These are phyloP conservation scores for Hypoxylon perforatum DNA, from an alignment of 495 filamentous ascomycete genomes.

Conservation along the genomic window DNA sequence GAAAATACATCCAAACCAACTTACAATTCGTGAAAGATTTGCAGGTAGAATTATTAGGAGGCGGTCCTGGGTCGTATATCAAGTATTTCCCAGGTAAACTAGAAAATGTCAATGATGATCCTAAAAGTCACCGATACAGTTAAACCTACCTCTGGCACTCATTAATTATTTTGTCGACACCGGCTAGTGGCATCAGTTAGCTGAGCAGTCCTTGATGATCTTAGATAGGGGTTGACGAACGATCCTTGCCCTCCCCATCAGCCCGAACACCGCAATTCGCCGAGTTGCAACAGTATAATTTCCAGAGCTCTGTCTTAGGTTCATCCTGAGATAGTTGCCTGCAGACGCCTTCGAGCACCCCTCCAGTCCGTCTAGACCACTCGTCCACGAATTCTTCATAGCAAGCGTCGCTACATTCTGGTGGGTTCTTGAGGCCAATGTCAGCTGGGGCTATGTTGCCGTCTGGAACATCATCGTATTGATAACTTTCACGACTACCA, in stretches of 20 bases:
- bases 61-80: constrained; percentile 55
- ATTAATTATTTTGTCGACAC: constrained; percentile 59
- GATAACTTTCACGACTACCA: neutral
- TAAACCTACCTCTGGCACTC: constrained; percentile 57
- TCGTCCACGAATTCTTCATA: constrained; percentile 39
- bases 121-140: neutral
- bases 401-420: constrained; percentile 37
- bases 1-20: neutral
- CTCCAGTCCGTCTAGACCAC: constrained; percentile 5
- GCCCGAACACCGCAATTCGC: constrained; percentile 57
- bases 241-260: constrained; percentile 50
- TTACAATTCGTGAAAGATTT: constrained; percentile 11
- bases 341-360: constrained; percentile 36
- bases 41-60: constrained; percentile 33
- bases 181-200: constrained; percentile 50
- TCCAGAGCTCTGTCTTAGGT: constrained; percentile 46
- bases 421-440: constrained; percentile 27
- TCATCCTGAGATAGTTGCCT: constrained; percentile 34
- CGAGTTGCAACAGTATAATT: constrained; percentile 59
- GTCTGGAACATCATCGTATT: neutral
- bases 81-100: constrained; percentile 52
- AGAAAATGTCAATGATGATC: constrained; percentile 8
- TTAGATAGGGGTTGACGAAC: constrained; percentile 49
- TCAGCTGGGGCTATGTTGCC: constrained; percentile 2
- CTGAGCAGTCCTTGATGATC: constrained; percentile 7